Evolutionary conservation across 2,329 filamentous ascomycete genomes (phyloP), one percentile per base, ranked within the genome.

Genomic region (Exophiala sideris): DNA sequence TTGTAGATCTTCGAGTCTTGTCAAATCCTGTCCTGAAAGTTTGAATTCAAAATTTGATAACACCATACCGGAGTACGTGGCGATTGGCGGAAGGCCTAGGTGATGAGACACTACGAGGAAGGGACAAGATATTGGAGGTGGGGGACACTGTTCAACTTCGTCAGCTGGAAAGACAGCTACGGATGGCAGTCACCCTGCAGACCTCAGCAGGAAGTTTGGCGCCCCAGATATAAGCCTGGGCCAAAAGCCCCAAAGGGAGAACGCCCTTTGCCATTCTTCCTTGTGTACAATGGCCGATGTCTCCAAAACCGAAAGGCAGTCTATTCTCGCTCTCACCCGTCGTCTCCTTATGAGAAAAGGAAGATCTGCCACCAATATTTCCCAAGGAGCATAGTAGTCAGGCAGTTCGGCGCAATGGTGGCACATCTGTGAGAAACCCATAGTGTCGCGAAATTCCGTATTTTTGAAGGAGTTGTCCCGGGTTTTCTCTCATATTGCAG

Each of bases 321-420:
- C 39, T 12, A 55, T 34, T 20, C 18, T 33, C 11, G 29, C 12
- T 21, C 44, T 14, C 4, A 55, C 20, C 14, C 16, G 40, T 21
- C 33, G 41, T 3, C 38, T 44, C 44, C 52, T 24, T 5, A 54
- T 36, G n/a, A 55, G 44, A 11, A 20, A 12, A 11, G 55, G 52
- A 12, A 58, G 52, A 16, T 45, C 11, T 3, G 47, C 45, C 10
- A 39, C 10, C 16, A 58, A 21, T 4, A 40, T 24, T 40, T 49
- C 45, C 55, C 55, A 58, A n/a, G 51, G 36, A 21, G 44, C 24
- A 45, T 58, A 58, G 39, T 48, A 48, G n/a, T 9, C 50, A 3
- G 55, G 55, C 35, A 16, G 12, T n/a, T 45, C 44, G 18, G 42
- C 40, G 2, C 24, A 12, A 5, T 36, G 14, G n/a, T 29, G n/a